Percentiles rank a stretch among this genome's conserved stretches.
Conservation (phyloP, 371 early-diverging fungal species). For the Mortierella sp. region DNA sequence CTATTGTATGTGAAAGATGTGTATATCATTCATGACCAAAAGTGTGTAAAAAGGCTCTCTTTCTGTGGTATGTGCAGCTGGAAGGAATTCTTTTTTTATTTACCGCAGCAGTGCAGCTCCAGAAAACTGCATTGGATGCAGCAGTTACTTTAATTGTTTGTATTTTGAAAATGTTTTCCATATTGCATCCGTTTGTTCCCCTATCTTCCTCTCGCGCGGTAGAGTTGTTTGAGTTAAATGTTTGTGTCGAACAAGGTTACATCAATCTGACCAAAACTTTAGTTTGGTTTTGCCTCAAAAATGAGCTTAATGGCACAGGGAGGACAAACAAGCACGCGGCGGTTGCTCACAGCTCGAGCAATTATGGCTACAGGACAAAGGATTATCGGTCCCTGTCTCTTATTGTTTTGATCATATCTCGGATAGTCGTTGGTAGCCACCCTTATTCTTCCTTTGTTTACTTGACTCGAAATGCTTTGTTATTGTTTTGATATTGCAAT, state of each 20-base stretch:
- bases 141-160: neutral
- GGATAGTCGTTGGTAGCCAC: neutral
- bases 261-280: neutral
- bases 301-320: neutral
- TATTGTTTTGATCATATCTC: constrained; percentile 1
- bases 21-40: neutral
- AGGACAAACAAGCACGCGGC: neutral
- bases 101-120: too few relatives aligned
- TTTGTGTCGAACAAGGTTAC: neutral
- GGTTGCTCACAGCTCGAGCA: neutral
- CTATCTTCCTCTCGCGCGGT: constrained; percentile 1
- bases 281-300: neutral
- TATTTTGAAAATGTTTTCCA: constrained; percentile 2
- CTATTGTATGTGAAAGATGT: neutral
- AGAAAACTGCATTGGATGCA: too few relatives aligned
- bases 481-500: too few relatives aligned
- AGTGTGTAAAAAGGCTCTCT: neutral
- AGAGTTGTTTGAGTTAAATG: neutral
- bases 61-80: constrained; percentile 10
- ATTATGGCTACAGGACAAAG: neutral
- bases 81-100: neutral
- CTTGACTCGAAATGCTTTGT: too few relatives aligned
- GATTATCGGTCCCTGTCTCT: neutral
- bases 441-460: constrained; percentile 13
- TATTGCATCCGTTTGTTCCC: constrained; percentile 14